Conservation (phyloP, 2,329 filamentous ascomycete species). For the Diatrype stigma region DNA sequence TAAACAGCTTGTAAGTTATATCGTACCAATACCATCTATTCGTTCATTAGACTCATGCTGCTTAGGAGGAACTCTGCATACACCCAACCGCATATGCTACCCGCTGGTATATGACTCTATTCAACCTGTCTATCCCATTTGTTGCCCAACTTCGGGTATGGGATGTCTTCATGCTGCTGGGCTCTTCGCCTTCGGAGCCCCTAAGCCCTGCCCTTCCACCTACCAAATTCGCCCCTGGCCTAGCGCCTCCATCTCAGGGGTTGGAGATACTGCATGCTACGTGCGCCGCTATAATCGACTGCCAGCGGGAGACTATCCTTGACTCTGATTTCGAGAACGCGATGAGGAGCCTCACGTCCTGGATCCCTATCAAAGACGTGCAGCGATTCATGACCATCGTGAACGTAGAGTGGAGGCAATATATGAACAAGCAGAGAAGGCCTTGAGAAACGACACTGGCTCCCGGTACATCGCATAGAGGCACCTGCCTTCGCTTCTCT, state of each 20-base stretch:
- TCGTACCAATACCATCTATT: neutral
- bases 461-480: neutral
- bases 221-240: constrained; percentile 25
- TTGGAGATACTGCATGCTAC: constrained; percentile 88
- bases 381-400: constrained; percentile 89
- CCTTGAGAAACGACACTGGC: constrained; percentile 20
- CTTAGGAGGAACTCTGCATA: constrained; percentile 70
- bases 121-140: constrained; percentile 96
- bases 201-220: constrained; percentile 7
- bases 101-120: constrained; percentile 93
- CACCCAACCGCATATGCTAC: constrained; percentile 91
- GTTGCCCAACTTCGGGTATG: constrained; percentile 90
- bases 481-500: neutral
- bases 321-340: constrained; percentile 96
- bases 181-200: constrained; percentile 58
- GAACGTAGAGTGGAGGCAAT: constrained; percentile 77
- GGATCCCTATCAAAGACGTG: constrained; percentile 90
- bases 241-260: constrained; percentile 48
- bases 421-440: constrained; percentile 43
- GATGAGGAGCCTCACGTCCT: constrained; percentile 95
- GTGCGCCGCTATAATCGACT: constrained; percentile 84
- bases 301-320: constrained; percentile 79
- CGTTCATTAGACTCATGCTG: constrained; percentile 4
- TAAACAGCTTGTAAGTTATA: constrained; percentile 65
- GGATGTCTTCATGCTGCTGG: constrained; percentile 96